A percentile compares a stretch with the other conserved stretches of the same genome.
Conservation (phyloP, 371 early-diverging fungal genomes). For the Parasitella parasitica region DNA sequence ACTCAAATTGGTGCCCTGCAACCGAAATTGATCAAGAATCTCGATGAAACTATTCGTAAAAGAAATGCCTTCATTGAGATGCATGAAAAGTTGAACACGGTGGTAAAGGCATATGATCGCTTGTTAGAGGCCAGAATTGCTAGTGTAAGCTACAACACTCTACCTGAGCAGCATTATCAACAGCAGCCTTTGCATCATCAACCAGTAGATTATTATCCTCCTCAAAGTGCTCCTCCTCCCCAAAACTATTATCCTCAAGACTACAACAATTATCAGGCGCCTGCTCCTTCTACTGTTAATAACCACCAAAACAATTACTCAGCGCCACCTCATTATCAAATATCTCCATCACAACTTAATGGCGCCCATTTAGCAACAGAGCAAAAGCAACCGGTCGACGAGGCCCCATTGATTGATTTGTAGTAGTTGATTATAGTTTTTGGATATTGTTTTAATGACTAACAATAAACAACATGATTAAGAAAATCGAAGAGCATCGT, state of each 20-base stretch:
- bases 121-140: slow-evolving; percentile 73
- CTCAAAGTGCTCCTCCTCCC: slow-evolving; percentile 10
- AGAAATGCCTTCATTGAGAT: slow-evolving; percentile 61
- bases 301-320: slow-evolving; percentile 9
- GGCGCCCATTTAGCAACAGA: neutral
- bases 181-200: slow-evolving; percentile 10
- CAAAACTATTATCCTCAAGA: neutral
- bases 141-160: slow-evolving; percentile 2
- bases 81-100: slow-evolving; percentile 79
- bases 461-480: too few relatives aligned
- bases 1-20: slow-evolving; percentile 71
- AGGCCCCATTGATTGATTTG: slow-evolving; percentile 28
- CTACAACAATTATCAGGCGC: neutral
- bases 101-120: slow-evolving; percentile 81
- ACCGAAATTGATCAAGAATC: slow-evolving; percentile 66
- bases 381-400: slow-evolving; percentile 17
- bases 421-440: neutral
- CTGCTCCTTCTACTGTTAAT: neutral
- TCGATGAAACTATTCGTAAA: slow-evolving; percentile 67
- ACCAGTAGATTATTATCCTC: neutral
- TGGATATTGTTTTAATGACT: neutral
- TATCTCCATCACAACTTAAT: neutral
- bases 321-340: slow-evolving; percentile 13
- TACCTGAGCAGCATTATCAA: slow-evolving; percentile 19
- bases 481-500: too few relatives aligned